phyloP scores from a whole-genome alignment of 495 filamentous ascomycete genomes.

The Neurospora sublineolata region DNA sequence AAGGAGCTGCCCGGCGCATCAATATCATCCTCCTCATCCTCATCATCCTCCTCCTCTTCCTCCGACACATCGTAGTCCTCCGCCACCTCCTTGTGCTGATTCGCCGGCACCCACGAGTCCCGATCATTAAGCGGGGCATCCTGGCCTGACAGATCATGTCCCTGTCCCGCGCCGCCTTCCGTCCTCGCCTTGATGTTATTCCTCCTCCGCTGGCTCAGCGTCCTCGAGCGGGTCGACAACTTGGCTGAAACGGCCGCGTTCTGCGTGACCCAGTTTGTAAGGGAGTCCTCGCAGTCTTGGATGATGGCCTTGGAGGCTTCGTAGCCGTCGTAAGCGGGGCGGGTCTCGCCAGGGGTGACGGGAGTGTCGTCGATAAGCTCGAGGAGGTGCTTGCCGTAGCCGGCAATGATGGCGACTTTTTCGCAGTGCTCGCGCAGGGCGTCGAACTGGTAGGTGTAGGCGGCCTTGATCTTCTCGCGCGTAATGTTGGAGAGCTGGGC shows the following conservation, averaged over 20 bases:
- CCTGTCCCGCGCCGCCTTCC: slow-evolving; percentile 38
- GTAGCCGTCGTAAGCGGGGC: slow-evolving; percentile 93
- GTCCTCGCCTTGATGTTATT: slow-evolving; percentile 52
- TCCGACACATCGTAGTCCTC: slow-evolving; percentile 55
- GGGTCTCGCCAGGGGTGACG: slow-evolving; percentile 93
- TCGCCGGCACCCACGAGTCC: slow-evolving; percentile 83
- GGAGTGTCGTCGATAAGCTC: slow-evolving; percentile 93
- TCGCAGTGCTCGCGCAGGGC: slow-evolving; percentile 95
- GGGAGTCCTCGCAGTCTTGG: slow-evolving; percentile 94
- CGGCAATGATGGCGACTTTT: slow-evolving; percentile 95
- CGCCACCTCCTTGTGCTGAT: slow-evolving; percentile 50
- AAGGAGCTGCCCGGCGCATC: slow-evolving; percentile 28
- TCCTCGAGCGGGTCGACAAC: slow-evolving; percentile 74
- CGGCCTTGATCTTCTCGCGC: slow-evolving; percentile 96
- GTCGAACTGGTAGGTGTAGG: slow-evolving; percentile 97
- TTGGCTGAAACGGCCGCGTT: slow-evolving; percentile 79
- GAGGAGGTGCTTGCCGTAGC: slow-evolving; percentile 91
- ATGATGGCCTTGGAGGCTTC: slow-evolving; percentile 98
- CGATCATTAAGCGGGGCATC: slow-evolving; percentile 72
- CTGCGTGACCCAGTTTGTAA: slow-evolving; percentile 90
- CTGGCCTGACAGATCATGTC: slow-evolving; percentile 63
- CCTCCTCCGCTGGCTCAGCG: slow-evolving; percentile 72
- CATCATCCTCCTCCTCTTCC: slow-evolving; percentile 39
- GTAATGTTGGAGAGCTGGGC: slow-evolving; percentile 98
- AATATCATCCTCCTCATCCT: slow-evolving; percentile 42